These are phyloP conservation scores for Setaria italica DNA, from an alignment of 202 grass and related monocot genomes.

Conservation along the genomic window DNA sequence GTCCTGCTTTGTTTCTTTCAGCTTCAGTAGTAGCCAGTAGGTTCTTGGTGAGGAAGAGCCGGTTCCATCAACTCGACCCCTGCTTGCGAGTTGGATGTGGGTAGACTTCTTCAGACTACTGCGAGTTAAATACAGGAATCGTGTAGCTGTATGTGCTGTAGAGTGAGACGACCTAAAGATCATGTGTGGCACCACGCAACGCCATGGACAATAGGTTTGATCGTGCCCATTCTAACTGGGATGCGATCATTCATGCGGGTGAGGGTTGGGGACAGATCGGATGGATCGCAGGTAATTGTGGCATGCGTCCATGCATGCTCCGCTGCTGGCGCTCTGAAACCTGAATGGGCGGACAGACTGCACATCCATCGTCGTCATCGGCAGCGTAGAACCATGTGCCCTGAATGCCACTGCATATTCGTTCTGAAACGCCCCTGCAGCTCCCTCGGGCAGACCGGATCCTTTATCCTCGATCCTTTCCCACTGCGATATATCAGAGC, in stretches of 20 bases:
- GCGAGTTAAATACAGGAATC: neutral
- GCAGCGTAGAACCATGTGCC: neutral
- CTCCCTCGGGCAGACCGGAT: neutral
- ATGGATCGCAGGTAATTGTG: neutral
- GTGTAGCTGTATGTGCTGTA: no score
- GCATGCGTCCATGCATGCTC: conserved; percentile 23
- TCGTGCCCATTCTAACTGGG: neutral
- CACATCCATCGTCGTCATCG: no score
- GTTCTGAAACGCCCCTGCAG: neutral
- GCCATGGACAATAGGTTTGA: no score
- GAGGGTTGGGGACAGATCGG: neutral
- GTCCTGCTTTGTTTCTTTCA: neutral
- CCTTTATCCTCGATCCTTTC: neutral
- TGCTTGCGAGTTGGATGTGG: neutral
- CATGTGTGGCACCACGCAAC: no score
- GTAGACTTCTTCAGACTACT: neutral
- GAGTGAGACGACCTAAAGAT: no score
- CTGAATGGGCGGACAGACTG: neutral
- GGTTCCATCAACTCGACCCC: no score
- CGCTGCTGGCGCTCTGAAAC: conserved; percentile 11
- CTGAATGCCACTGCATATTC: neutral
- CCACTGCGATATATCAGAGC: neutral
- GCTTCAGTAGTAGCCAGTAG: no score
- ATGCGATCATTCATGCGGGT: neutral
- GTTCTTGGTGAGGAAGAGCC: no score